A percentile compares a stretch with the other conserved stretches of the same genome.
These are phyloP conservation scores for Plenodomus lindquistii DNA, from an alignment of 2,329 filamentous ascomycete species.

Conservation along the genomic window DNA sequence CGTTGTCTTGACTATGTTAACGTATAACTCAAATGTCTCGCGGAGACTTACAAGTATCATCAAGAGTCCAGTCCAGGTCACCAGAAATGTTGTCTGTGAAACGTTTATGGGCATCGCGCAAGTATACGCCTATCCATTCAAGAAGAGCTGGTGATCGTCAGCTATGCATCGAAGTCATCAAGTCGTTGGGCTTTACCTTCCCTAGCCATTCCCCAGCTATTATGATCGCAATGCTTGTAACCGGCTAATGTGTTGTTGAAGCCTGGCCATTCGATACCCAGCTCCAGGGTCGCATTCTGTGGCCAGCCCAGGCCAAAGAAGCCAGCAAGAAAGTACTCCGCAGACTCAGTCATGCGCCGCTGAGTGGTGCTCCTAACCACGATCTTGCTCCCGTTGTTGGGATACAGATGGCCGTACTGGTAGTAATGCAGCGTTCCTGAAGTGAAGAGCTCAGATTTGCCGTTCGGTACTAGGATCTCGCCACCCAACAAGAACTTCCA, in stretches of 20 bases:
- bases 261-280: slow-evolving; percentile 65
- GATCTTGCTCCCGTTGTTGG: slow-evolving; percentile 71
- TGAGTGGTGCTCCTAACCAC: slow-evolving; percentile 75
- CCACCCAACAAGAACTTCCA: slow-evolving; percentile 72
- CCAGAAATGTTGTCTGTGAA: slow-evolving; percentile 57
- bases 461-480: slow-evolving; percentile 73
- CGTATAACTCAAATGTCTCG: background rate
- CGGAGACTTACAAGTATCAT: slow-evolving; percentile 33
- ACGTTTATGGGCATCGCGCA: slow-evolving; percentile 65
- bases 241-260: slow-evolving; percentile 75
- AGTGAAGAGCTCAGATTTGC: slow-evolving; percentile 73
- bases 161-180: background rate
- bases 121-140: slow-evolving; percentile 67
- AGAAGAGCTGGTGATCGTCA: slow-evolving; percentile 51
- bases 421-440: slow-evolving; percentile 73
- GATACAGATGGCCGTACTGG: slow-evolving; percentile 70
- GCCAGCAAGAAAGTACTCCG: slow-evolving; percentile 77
- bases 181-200: slow-evolving; percentile 47
- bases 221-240: slow-evolving; percentile 68
- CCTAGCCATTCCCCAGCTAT: slow-evolving; percentile 51
- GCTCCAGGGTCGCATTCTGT: slow-evolving; percentile 71
- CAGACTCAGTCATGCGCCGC: slow-evolving; percentile 75
- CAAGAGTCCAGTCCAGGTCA: slow-evolving; percentile 40
- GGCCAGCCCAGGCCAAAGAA: slow-evolving; percentile 79
- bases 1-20: slow-evolving; percentile 54